Conservation (phyloP, 164 flowering plant species). For the Stephania yunnanensis region DNA sequence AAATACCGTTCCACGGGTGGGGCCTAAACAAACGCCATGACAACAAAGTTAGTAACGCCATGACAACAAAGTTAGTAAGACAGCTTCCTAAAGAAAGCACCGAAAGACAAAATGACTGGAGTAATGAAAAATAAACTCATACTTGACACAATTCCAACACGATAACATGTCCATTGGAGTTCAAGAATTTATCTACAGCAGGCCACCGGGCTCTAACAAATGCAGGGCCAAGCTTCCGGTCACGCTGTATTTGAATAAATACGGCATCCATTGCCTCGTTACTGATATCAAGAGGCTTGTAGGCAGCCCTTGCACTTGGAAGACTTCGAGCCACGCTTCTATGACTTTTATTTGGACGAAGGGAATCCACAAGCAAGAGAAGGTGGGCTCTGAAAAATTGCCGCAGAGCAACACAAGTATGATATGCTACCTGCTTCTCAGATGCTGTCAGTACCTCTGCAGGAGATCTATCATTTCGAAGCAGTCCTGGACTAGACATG, state of each 20-base stretch:
- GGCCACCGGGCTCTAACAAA: conserved; percentile 86
- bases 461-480: conserved; percentile 76
- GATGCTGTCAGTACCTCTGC: conserved; percentile 78
- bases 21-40: conserved; percentile 42
- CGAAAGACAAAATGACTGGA: conserved; percentile 1
- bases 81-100: not conserved
- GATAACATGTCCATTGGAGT: conserved; percentile 69
- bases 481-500: conserved; percentile 38
- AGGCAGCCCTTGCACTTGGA: conserved; percentile 65
- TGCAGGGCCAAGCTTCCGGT: conserved; percentile 88
- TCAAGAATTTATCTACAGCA: conserved; percentile 71
- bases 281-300: conserved; percentile 92
- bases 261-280: conserved; percentile 90
- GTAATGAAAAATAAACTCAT: conserved; percentile 7
- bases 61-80: conserved; percentile 1
- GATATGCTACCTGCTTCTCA: conserved; percentile 93
- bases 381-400: conserved; percentile 96
- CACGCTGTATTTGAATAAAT: conserved; percentile 82
- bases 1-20: conserved; percentile 94
- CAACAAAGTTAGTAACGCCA: conserved; percentile 1
- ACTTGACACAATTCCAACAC: conserved; percentile 96
- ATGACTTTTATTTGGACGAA: conserved; percentile 78
- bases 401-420: conserved; percentile 82
- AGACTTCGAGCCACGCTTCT: conserved; percentile 64
- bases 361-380: conserved; percentile 81